A percentile compares a stretch with the other conserved stretches of the same genome.
Evolutionary conservation across 1,284 basidiomycete species (phyloP).

Genomic region (Bondarzewia mesenterica): DNA sequence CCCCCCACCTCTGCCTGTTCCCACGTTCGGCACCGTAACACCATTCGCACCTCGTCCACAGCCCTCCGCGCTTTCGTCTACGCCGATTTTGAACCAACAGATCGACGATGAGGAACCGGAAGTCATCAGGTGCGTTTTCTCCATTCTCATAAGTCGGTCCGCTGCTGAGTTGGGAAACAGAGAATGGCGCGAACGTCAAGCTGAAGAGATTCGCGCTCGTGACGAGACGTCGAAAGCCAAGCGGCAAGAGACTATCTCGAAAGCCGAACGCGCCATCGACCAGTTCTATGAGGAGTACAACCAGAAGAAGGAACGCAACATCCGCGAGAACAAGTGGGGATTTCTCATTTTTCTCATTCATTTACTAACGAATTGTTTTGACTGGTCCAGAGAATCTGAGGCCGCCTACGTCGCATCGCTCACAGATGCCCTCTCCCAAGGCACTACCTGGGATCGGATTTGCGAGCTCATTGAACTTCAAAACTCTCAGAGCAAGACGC

Average conservation of each 20-base stretch:
- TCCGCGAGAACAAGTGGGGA: constrained; percentile 95
- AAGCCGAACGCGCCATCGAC: constrained; percentile 91
- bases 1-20: constrained; percentile 26
- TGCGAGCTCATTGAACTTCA: constrained; percentile 82
- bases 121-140: constrained; percentile 64
- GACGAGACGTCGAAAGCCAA: constrained; percentile 75
- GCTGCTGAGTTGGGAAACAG: constrained; percentile 27
- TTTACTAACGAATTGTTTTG: not conserved
- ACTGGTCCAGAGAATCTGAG: constrained; percentile 73
- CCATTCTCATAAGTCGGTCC: not conserved
- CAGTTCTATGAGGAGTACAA: constrained; percentile 95
- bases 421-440: constrained; percentile 74
- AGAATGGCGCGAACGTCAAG: constrained; percentile 85
- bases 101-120: constrained; percentile 81
- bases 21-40: constrained; percentile 40
- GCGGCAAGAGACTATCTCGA: constrained; percentile 81
- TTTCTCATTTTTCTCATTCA: constrained; percentile 12
- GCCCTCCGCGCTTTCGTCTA: constrained; percentile 56
- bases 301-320: constrained; percentile 86
- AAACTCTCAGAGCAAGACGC: constrained; percentile 96
- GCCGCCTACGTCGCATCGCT: constrained; percentile 71
- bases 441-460: constrained; percentile 96
- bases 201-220: constrained; percentile 74
- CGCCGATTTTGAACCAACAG: constrained; percentile 64
- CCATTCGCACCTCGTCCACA: constrained; percentile 71